Evolutionary conservation across 805 yeast genomes (phyloP).

Genomic region (Kodamaea restingae): DNA sequence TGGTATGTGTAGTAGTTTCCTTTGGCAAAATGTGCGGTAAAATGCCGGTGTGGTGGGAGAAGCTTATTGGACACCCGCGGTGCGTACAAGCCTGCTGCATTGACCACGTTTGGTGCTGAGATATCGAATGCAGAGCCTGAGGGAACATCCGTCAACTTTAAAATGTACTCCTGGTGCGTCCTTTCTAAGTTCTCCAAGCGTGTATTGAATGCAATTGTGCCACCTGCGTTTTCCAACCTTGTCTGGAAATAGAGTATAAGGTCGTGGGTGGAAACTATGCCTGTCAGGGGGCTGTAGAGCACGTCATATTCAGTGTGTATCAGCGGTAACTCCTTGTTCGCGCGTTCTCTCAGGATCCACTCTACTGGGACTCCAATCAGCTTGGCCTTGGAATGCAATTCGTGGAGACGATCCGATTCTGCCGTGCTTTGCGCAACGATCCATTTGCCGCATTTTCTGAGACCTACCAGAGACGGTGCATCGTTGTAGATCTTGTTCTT

Average conservation of each 20-base stretch:
- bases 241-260: slow-evolving; percentile 58
- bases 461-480: slow-evolving; percentile 47
- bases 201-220: slow-evolving; percentile 63
- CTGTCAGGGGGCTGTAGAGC: slow-evolving; percentile 75
- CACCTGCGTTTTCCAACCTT: slow-evolving; percentile 52
- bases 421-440: slow-evolving; percentile 72
- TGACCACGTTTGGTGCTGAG: slow-evolving; percentile 56
- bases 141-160: slow-evolving; percentile 27
- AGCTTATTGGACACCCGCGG: slow-evolving; percentile 66
- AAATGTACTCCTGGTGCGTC: slow-evolving; percentile 16
- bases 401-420: slow-evolving; percentile 57
- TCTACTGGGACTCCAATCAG: slow-evolving; percentile 55
- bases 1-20: slow-evolving; percentile 74
- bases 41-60: slow-evolving; percentile 57
- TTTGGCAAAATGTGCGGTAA: slow-evolving; percentile 66
- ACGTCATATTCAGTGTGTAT: slow-evolving; percentile 59
- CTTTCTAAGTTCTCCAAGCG: slow-evolving; percentile 40
- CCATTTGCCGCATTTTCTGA: slow-evolving; percentile 75
- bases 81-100: slow-evolving; percentile 79
- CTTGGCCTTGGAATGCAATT: slow-evolving; percentile 47
- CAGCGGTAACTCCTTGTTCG: slow-evolving; percentile 57
- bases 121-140: slow-evolving; percentile 35
- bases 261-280: slow-evolving; percentile 80
- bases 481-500: slow-evolving; percentile 58
- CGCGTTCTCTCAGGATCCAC: slow-evolving; percentile 45